Conservation (phyloP, 2,329 filamentous ascomycete species). For the Trichoderma aggressivum region DNA sequence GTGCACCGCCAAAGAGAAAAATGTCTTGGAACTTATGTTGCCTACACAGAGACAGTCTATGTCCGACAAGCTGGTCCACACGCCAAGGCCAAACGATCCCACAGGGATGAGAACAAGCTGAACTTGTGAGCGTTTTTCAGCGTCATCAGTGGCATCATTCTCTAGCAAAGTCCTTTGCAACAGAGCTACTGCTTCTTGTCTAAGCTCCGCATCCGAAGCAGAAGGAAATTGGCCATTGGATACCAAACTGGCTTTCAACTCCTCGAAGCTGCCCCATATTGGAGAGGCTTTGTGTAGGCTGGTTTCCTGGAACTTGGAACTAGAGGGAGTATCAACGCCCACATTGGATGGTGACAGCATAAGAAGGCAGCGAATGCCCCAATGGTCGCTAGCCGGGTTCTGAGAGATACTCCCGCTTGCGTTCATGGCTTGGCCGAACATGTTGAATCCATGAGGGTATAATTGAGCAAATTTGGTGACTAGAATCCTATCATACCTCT, state of each 20-base stretch:
- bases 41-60: slow-evolving; percentile 66
- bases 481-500: slow-evolving; percentile 64
- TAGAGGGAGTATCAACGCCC: background rate
- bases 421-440: slow-evolving; percentile 46
- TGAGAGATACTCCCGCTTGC: background rate
- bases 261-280: slow-evolving; percentile 31
- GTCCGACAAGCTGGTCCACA: slow-evolving; percentile 60
- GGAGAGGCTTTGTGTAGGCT: slow-evolving; percentile 29
- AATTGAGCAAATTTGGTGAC: slow-evolving; percentile 42
- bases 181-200: slow-evolving; percentile 44
- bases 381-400: slow-evolving; percentile 53
- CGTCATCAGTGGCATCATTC: slow-evolving; percentile 21
- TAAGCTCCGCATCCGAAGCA: slow-evolving; percentile 38
- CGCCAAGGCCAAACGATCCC: slow-evolving; percentile 62
- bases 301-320: slow-evolving; percentile 24
- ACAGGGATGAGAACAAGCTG: slow-evolving; percentile 55
- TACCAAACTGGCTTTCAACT: slow-evolving; percentile 39
- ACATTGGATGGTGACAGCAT: background rate
- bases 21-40: slow-evolving; percentile 56
- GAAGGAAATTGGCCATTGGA: slow-evolving; percentile 45
- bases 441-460: slow-evolving; percentile 45
- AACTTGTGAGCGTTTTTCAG: slow-evolving; percentile 24
- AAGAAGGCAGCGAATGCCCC: slow-evolving; percentile 50
- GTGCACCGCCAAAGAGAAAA: slow-evolving; percentile 57
- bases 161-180: slow-evolving; percentile 44